Percentiles rank a stretch among this genome's conserved stretches.
Conservation (phyloP, 371 early-diverging fungal species). For the Mortierella sp. region DNA sequence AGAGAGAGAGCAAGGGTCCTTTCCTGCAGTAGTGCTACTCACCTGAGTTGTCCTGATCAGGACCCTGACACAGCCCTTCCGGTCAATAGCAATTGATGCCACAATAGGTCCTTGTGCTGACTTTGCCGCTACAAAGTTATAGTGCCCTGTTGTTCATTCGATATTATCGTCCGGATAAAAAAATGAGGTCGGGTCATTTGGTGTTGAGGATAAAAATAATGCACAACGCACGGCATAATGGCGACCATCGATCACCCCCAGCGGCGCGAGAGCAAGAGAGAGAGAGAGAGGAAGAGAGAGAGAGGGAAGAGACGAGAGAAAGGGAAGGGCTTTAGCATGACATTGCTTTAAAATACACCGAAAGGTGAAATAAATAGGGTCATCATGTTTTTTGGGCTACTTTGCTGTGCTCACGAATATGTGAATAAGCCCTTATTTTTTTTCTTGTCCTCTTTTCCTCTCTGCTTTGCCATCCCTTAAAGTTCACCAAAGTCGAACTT, state of each 20-base stretch:
- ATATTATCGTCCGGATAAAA: not conserved
- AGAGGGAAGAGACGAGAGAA: not conserved
- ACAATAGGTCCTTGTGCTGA: constrained; percentile 39
- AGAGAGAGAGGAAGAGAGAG: not conserved
- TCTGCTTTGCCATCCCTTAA: no score
- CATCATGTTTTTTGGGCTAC: not conserved
- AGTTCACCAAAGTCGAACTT: not conserved
- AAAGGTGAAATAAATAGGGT: no score
- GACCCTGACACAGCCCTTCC: constrained; percentile 26
- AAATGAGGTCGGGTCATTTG: not conserved
- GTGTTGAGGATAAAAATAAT: not conserved
- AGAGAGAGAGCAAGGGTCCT: not conserved
- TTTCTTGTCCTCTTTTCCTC: no score
- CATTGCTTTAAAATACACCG: no score
- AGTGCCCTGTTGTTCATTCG: constrained; percentile 14
- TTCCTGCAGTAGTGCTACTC: not conserved
- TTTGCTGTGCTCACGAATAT: constrained; percentile 38
- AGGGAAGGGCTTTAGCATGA: not conserved
- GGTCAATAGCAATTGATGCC: constrained; percentile 29
- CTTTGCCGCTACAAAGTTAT: constrained; percentile 34
- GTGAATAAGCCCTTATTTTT: not conserved
- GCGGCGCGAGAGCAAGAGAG: no score
- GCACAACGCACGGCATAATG: not conserved
- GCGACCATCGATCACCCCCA: no score
- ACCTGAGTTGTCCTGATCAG: constrained; percentile 41